Evolutionary conservation across 2,329 filamentous ascomycete genomes (phyloP), one percentile per base, ranked within the genome.

Genomic region (Penicillium sp.): DNA sequence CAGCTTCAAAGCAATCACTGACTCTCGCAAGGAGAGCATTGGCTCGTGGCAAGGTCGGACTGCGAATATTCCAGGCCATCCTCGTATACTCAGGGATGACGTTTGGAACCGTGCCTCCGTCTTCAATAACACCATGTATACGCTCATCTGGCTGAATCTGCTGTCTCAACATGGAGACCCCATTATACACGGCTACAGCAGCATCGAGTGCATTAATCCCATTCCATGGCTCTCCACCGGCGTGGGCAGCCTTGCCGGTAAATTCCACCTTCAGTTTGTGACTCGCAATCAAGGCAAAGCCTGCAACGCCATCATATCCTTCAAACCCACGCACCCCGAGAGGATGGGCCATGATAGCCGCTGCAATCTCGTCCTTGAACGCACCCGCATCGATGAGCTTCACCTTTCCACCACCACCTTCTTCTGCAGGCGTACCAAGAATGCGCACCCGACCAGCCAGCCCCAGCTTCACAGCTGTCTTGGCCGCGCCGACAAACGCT

Each of bases 201-300:
- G 82, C 82, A 61, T 85, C 83, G 0, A 85, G 74, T 0, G 83
- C 83, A 63, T 86, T 85, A 61, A 81, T 74, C 0, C 83, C 83
- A 6, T 81, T 72, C 82, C 82, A 85, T 0, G 82, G 83, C n/a
- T 72, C 77, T 3, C 77, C 77, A 0, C 79, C 81, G 0, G 82
- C 82, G 61, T 85, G 83, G 0, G 83, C 81, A 56, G 79, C 79
- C 52, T 75, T 76, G 1, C 83, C 83, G 1, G 65, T 68, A 59
- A 77, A 78, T 57, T 67, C 67, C 14, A 73, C 66, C 9, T 49
- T 57, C 24, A 67, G 57, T 5, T 56, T 61, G 26, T 24, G 21
- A 8, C 46, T 30, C 1, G 57, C 60, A 1, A 51, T 48, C 8
- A 52, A 46, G 8, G 60, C 61, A 47, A 9, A 23, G 18, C 45